Evolutionary conservation across 2,329 filamentous ascomycete species (phyloP), one percentile per base, ranked within the genome.

Genomic region (Fusarium tanahbumbuense): DNA sequence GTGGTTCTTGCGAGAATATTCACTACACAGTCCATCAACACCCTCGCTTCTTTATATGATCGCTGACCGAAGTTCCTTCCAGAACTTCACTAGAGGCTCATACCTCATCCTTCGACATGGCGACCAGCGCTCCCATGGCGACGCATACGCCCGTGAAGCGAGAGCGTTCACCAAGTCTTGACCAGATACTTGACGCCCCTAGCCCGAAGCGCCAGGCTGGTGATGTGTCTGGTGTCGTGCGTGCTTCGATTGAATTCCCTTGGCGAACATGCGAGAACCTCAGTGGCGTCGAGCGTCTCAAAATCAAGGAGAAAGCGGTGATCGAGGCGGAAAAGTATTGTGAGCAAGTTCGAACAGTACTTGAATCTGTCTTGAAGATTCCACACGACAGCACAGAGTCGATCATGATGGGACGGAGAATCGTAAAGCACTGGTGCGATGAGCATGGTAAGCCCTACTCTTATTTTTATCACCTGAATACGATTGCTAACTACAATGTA

Each of bases 301-400:
- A 55, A 6, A 53, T 56, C 7, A 68, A 67, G 20, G 59, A 67
- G 25, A 37, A 41, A 9, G 67, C 60, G 5, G 56, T 56, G 3
- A 15, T 53, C 1, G 23, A 45, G 5, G 67, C 64, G 1, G 44
- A 64, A 27, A 2, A 13, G 0, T 18, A 50, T 13, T 62, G 57
- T 20, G 8, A 8, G 6, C 37, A 16, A 10, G 22, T 66, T 3
- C 42, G 46, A 3, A 40, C 12, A 2, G n/a, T 22, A 1, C 62
- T 68, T 9, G 7, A 23, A 2, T 13, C 41, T 13, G 50, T 27
- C 1, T 25, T 25, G 25, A 25, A 0, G 42, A 25, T 49, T 8
- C 11, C 53, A 12, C 12, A 20, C 5, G 23, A 28, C 30, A 47
- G 40, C 8, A 5, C 32, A 18, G 49, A 58, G 11, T 28, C 57